Conservation (phyloP, 2,329 filamentous ascomycete species). For the Fusarium papillatum region DNA sequence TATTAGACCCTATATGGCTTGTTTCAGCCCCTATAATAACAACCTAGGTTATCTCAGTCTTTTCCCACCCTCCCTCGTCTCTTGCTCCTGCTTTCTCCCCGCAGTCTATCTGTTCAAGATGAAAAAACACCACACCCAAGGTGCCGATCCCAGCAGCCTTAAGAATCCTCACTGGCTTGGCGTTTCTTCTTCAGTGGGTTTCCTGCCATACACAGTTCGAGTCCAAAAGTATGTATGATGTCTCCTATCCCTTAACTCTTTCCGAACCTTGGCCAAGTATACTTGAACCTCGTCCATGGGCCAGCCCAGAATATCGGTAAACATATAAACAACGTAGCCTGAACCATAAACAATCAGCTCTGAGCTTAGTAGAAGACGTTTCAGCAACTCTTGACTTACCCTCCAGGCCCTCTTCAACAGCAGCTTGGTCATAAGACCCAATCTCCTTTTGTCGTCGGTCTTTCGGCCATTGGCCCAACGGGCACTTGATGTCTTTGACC, state of each 20-base stretch:
- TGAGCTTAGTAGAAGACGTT: no score
- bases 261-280: slow-evolving; percentile 9
- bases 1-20: no score
- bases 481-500: slow-evolving; percentile 20
- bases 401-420: slow-evolving; percentile 18
- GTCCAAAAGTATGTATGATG: slow-evolving; percentile 23
- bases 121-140: no score
- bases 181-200: not conserved
- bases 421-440: slow-evolving; percentile 12
- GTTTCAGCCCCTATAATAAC: no score
- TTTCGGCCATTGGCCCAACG: slow-evolving; percentile 17
- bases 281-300: slow-evolving; percentile 15
- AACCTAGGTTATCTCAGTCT: no score
- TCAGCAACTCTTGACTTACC: not conserved
- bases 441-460: slow-evolving; percentile 18
- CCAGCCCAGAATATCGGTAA: slow-evolving; percentile 19
- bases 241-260: slow-evolving; percentile 14
- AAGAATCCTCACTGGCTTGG: not conserved
- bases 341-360: not conserved
- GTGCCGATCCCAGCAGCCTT: not conserved
- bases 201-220: slow-evolving; percentile 14
- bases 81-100: no score
- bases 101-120: no score
- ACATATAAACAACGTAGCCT: slow-evolving; percentile 21
- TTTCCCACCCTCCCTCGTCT: no score